Evolutionary conservation across 768 basidiomycete species (phyloP).

Genomic region (Lentinus tigrinus): DNA sequence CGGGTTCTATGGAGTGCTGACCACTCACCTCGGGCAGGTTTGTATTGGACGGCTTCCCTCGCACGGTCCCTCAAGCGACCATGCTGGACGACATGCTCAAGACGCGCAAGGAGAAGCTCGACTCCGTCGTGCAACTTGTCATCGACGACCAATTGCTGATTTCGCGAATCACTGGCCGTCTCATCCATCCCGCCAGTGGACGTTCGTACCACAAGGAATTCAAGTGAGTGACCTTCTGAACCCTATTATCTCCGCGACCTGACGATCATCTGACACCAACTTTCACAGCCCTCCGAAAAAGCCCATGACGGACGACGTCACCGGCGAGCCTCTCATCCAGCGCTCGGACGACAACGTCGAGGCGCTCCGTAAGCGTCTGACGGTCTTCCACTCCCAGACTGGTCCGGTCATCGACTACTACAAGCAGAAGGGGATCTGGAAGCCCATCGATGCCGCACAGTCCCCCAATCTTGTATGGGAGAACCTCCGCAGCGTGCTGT

Average conservation of each 20-base stretch:
- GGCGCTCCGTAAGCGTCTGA: constrained; percentile 85
- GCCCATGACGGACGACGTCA: constrained; percentile 87
- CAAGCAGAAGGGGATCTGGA: constrained; percentile 88
- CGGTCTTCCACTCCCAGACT: constrained; percentile 90
- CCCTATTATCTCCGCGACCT: not conserved
- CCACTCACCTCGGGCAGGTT: constrained; percentile 53
- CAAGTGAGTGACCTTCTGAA: constrained; percentile 54
- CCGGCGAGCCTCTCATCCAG: constrained; percentile 95
- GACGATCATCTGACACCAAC: not conserved
- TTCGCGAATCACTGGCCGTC: constrained; percentile 94
- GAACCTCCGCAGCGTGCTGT: constrained; percentile 65
- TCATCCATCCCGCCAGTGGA: constrained; percentile 88
- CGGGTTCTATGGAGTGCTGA: not conserved
- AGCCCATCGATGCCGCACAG: constrained; percentile 91
- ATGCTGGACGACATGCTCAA: constrained; percentile 93
- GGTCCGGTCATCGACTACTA: constrained; percentile 97
- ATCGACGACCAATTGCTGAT: constrained; percentile 96
- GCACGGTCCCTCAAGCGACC: constrained; percentile 94
- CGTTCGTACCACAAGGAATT: constrained; percentile 95
- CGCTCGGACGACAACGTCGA: constrained; percentile 98
- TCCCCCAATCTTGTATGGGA: constrained; percentile 92
- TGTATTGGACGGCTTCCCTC: constrained; percentile 98
- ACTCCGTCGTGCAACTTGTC: constrained; percentile 88
- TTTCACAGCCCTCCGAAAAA: constrained; percentile 90
- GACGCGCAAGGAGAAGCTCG: constrained; percentile 79